Conservation (phyloP, 306 rosid genomes). For the Inga oerstediana region DNA sequence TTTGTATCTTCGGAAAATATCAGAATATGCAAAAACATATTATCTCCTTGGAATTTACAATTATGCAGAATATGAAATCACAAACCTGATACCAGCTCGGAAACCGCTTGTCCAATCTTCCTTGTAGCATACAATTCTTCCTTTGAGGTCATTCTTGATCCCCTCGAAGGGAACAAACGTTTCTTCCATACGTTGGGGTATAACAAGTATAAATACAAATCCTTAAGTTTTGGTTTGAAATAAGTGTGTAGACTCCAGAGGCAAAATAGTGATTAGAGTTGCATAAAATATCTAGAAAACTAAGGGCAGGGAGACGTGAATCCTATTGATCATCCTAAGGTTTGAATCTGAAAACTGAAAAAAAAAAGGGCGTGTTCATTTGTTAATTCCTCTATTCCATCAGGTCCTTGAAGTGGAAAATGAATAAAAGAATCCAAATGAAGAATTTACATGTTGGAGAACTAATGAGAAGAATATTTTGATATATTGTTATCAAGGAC, state of each 20-base stretch:
- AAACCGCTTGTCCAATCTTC: slow-evolving; percentile 88
- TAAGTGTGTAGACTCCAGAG: slow-evolving; percentile 42
- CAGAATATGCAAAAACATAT: background rate
- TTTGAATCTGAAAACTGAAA: slow-evolving; percentile 24
- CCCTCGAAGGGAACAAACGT: slow-evolving; percentile 90
- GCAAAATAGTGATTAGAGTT: slow-evolving; percentile 45
- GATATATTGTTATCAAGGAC: slow-evolving; percentile 29
- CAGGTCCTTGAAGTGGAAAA: slow-evolving; percentile 40
- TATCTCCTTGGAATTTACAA: background rate
- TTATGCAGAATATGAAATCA: background rate
- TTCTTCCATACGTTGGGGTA: slow-evolving; percentile 68
- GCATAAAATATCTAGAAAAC: slow-evolving; percentile 21
- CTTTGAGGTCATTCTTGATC: slow-evolving; percentile 76
- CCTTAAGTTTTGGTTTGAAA: slow-evolving; percentile 32
- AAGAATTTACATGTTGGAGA: slow-evolving; percentile 55
- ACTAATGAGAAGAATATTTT: slow-evolving; percentile 33
- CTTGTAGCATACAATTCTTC: slow-evolving; percentile 75
- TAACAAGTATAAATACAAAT: slow-evolving; percentile 26
- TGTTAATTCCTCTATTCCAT: slow-evolving; percentile 21
- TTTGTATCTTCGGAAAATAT: slow-evolving; percentile 1
- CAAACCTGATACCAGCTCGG: slow-evolving; percentile 76
- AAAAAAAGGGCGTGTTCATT: slow-evolving; percentile 34
- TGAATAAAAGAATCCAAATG: slow-evolving; percentile 35
- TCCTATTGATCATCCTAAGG: slow-evolving; percentile 32
- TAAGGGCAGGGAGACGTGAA: slow-evolving; percentile 41